These are phyloP conservation scores for Macrophomina pseudophaseolina DNA, from an alignment of 2,329 filamentous ascomycete species.

Conservation along the genomic window DNA sequence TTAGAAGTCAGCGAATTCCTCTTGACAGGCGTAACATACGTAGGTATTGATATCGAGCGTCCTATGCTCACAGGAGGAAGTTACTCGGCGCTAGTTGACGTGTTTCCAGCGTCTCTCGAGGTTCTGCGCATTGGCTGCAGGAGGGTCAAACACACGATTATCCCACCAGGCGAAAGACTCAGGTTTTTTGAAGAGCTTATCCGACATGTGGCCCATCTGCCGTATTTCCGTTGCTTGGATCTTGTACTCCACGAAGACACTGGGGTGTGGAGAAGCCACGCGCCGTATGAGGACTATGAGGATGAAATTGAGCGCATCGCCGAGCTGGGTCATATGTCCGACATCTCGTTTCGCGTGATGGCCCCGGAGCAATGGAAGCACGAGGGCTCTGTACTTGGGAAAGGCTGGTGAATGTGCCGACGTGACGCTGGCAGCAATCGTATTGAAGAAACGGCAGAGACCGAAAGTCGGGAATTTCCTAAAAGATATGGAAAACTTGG, in stretches of 20 bases:
- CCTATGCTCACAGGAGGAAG: not conserved
- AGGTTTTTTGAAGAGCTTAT: not conserved
- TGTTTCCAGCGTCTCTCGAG: not conserved
- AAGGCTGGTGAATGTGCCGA: no score
- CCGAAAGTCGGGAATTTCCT: no score
- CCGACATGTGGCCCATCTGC: not conserved
- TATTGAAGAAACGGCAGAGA: no score
- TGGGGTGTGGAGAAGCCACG: not conserved
- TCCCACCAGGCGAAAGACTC: not conserved
- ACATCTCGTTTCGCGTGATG: no score
- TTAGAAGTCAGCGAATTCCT: slow-evolving; percentile 1
- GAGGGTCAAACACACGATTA: not conserved
- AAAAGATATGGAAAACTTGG: no score
- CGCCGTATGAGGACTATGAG: no score
- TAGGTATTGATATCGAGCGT: not conserved
- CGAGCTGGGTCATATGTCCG: no score
- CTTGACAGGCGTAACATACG: not conserved
- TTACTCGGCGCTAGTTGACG: not conserved
- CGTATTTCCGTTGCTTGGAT: not conserved
- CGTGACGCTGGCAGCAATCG: no score
- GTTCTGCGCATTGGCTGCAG: not conserved
- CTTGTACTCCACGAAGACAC: not conserved
- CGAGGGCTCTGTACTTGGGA: no score
- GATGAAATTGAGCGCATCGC: no score
- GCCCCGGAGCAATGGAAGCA: no score